These are phyloP conservation scores for Asterella californica DNA, from an alignment of 225 moss, liverwort and hornwort species.

Conservation along the genomic window DNA sequence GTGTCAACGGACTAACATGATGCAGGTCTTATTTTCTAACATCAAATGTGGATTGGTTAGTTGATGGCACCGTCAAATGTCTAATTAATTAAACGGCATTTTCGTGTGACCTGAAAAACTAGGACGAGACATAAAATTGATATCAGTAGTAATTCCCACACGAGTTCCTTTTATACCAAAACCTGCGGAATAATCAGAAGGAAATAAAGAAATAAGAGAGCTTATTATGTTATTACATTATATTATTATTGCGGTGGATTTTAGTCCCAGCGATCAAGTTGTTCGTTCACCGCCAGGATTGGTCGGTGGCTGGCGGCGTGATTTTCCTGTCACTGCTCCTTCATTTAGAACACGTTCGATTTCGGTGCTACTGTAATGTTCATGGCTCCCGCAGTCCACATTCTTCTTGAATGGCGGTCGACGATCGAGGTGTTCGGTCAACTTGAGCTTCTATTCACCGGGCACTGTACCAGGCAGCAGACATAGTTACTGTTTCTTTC, in stretches of 20 bases:
- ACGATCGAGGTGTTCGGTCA: neutral
- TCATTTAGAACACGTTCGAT: neutral
- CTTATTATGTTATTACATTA: no score
- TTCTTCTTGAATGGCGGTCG: neutral
- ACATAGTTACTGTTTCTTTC: neutral
- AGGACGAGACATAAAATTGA: no score
- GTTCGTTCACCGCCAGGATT: neutral
- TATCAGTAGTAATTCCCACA: no score
- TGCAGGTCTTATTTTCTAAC: neutral
- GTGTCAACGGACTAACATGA: no score
- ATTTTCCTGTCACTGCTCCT: neutral
- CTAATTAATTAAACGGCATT: no score
- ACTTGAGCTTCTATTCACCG: neutral
- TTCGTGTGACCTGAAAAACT: neutral
- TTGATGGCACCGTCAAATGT: no score
- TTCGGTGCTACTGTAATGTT: neutral
- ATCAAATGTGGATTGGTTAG: neutral
- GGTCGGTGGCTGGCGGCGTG: constrained; percentile 12
- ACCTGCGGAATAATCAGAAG: no score
- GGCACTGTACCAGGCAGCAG: neutral
- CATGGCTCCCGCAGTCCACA: neutral
- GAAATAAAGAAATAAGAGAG: no score
- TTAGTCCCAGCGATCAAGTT: neutral
- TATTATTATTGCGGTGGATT: neutral
- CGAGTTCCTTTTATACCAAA: no score